Base-by-base conservation (phyloP, 2,329 filamentous ascomycete species). In the Trichothecium roseum region DNA sequence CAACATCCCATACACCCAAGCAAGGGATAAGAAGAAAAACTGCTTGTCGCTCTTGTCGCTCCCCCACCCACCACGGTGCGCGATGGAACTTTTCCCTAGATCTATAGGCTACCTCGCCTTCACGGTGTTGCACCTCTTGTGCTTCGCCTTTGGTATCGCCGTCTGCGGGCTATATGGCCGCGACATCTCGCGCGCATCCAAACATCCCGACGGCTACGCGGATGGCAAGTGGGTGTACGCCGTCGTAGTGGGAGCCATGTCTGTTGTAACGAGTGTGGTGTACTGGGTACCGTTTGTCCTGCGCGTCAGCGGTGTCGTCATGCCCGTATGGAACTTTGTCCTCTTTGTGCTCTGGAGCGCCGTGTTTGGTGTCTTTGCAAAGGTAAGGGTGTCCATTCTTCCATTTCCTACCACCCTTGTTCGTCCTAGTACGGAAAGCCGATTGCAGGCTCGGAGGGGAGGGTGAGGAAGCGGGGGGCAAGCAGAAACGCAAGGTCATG, bases 311-410 rank as follows among this genome's bases (percentile, higher is more conserved):
- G 51, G 55, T 31, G 26, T 59, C 18, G 43, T 65, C 31, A 59
- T 75, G 36, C 82, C 84, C 51, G 59, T 66, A 34, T 86, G 84
- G 78, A 81, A 87, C 55, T 60, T 68, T 27, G 53, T 89, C 12
- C 58, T 93, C 14, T 84, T 82, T 47, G 65, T 91, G 42, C 70
- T 93, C 20, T 94, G 84, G 80, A 75, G 86, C 40, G 74, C 78
- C 2, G 67, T 91, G 5, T 94, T 94, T 54, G 87, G 85, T 14
- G 63, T 91, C 40, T 94, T 94, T 53, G 87, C 79, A 36, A 77
- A 71, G 47, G 75, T 68, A 52, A 18, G 57, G 46, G 7, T n/a
- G 16, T 14, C 26, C 12, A n/a, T 13, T 8, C 24, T 24, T 24
- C 10, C 10, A 6, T 24, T 24, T 12, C 5, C 13, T 17, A n/a